A percentile compares a stretch with the other conserved stretches of the same genome.
These are phyloP conservation scores for Ophiocordyceps camponoti-rufipedis DNA, from an alignment of 2,329 filamentous ascomycete genomes.

Conservation along the genomic window DNA sequence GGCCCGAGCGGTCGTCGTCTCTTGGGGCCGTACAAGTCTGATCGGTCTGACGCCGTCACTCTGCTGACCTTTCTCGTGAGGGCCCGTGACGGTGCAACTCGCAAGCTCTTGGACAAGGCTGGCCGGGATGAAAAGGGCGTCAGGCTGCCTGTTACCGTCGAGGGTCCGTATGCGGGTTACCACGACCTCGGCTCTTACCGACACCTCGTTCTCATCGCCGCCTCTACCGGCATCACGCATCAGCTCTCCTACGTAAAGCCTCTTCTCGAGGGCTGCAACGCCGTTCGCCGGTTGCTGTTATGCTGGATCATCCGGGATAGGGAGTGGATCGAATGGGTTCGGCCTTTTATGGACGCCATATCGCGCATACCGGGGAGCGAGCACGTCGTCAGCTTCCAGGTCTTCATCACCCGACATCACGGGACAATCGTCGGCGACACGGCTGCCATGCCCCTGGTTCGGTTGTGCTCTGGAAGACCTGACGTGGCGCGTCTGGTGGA, in stretches of 20 bases:
- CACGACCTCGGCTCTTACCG: conserved; percentile 84
- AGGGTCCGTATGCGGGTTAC: conserved; percentile 75
- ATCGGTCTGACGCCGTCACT: conserved; percentile 21
- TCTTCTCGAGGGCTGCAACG: conserved; percentile 48
- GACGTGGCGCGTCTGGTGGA: conserved; percentile 61
- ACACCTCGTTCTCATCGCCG: conserved; percentile 76
- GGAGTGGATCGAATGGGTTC: conserved; percentile 82
- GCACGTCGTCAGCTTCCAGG: conserved; percentile 22
- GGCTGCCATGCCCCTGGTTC: conserved; percentile 30
- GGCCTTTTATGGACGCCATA: conserved; percentile 62
- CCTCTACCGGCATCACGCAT: conserved; percentile 88
- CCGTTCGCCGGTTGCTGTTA: conserved; percentile 60
- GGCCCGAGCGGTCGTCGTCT: conserved; percentile 15
- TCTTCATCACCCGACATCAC: neutral
- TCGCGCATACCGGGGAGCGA: conserved; percentile 62
- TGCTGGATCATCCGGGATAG: conserved; percentile 87
- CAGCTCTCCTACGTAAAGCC: conserved; percentile 77
- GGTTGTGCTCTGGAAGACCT: conserved; percentile 80
- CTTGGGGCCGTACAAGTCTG: conserved; percentile 21
- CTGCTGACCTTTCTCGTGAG: conserved; percentile 68
- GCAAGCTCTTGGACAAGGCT: conserved; percentile 58
- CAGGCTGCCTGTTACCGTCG: conserved; percentile 53
- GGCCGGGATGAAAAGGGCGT: conserved; percentile 33
- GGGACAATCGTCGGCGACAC: neutral
- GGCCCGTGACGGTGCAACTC: conserved; percentile 74